Base-by-base conservation (phyloP, 2,329 filamentous ascomycete genomes). In the Ramichloridium luteum region DNA sequence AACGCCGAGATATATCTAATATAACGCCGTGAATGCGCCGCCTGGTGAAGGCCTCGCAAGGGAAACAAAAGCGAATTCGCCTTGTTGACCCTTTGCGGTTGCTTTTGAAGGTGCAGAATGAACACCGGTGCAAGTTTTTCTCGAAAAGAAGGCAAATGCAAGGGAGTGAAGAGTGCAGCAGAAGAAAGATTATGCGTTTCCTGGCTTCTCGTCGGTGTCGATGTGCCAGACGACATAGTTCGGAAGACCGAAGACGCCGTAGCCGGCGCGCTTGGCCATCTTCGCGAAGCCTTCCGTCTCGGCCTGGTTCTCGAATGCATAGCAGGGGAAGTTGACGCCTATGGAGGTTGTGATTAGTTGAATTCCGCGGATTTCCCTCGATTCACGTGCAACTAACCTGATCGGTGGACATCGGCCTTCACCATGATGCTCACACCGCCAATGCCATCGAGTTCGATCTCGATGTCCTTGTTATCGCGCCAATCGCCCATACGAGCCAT, bases 151-250 rank as follows among this genome's bases (percentile, higher is more conserved):
- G n/a, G n/a, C n/a, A n/a, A n/a, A n/a, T n/a, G n/a, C n/a, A n/a
- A n/a, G n/a, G n/a, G n/a, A n/a, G n/a, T n/a, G n/a, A n/a, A n/a
- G n/a, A n/a, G n/a, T n/a, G n/a, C n/a, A n/a, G n/a, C n/a, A n/a
- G n/a, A n/a, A n/a, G n/a, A n/a, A n/a, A n/a, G n/a, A 23, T 42
- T 46, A 59, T 35, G 60, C 61, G 55, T 96, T 96, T 18, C 85
- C 84, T 18, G 75, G 72, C 68, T 94, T 93, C 65, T 98, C 90
- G 35, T 86, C 75, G 2, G 90, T 98, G 57, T 98, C 90, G 50
- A 93, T 82, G 56, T 98, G 90, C 90, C 90, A 98, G 37, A 98
- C 88, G 30, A 98, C 78, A 56, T 98, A 98, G 58, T 98, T 98
- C 25, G 88, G 90, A 34, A 98, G 66, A 27, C 90, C 90, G 46